Evolutionary conservation across 169 alveolate genomes (phyloP), one percentile per base, ranked within the genome.

Genomic region (Toxoplasma gondii): DNA sequence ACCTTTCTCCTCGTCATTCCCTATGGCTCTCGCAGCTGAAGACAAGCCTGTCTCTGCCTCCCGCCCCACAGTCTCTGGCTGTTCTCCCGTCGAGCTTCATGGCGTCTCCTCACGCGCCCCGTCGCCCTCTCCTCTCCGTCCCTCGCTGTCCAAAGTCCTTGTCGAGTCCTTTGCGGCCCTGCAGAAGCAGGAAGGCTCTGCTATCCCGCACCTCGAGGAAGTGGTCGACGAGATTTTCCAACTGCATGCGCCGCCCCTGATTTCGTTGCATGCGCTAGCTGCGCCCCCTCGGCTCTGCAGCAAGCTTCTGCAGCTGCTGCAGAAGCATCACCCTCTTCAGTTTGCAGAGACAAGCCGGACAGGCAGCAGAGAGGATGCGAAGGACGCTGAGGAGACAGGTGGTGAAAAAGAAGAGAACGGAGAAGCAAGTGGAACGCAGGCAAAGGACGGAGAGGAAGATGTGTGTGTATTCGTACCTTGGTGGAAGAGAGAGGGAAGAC

Each of bases 191-290:
- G 31, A 4, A 7, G 74, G 74, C 31, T 19, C 74, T 16, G 4
- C 34, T 4, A 1, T 4, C 34, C n/a, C 39, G 86, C 54, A 82
- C 27, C 64, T 82, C 64, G 90, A 82, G 24, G 90, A 82, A 31
- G 64, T 43, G 4, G 90, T 82, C 67, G 90, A 82, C 67, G 90
- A 82, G 36, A 82, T 82, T 29, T 82, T 82, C 39, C 90, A 29
- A 41, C 67, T 82, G 38, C n/a, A 22, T 31, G 90, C 31, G 36
- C 90, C 90, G n/a, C 90, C 90, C 9, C 67, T 36, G 16, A 43
- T 31, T 10, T 41, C 64, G 38, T 22, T 82, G 90, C 90, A 82
- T 44, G 90, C 90, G 67, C 53, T 82, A 22, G 69, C 64, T 16
- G 64, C 41, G 54, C 90, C 90, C 12, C 67, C 90, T 0, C 53